Evolutionary conservation across 148 eudicot species (phyloP).

Genomic region (Simmondsia chinensis): DNA sequence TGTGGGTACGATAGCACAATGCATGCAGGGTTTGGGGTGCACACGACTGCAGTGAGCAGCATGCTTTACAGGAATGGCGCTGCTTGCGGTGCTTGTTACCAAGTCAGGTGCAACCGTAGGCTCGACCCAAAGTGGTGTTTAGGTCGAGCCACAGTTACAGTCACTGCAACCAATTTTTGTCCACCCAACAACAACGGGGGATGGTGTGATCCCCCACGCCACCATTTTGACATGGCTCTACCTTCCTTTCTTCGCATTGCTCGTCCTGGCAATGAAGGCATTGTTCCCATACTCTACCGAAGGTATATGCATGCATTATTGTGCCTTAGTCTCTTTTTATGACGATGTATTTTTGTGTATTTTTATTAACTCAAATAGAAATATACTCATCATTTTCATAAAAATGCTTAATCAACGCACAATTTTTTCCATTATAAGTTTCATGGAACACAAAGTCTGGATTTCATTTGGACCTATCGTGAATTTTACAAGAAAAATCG

Average conservation of each 20-base stretch:
- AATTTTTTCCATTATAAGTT: neutral
- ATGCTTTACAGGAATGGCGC: slow-evolving; percentile 45
- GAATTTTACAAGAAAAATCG: too few species aligned
- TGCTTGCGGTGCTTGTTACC: slow-evolving; percentile 80
- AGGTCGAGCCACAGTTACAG: slow-evolving; percentile 18
- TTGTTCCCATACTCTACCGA: slow-evolving; percentile 50
- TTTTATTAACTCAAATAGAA: too few species aligned
- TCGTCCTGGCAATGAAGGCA: slow-evolving; percentile 50
- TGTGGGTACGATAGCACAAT: slow-evolving; percentile 67
- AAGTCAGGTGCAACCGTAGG: slow-evolving; percentile 39
- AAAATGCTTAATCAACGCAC: neutral
- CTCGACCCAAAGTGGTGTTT: slow-evolving; percentile 60
- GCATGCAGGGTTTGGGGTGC: slow-evolving; percentile 62
- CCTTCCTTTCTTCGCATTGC: slow-evolving; percentile 64
- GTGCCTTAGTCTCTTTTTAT: too few species aligned
- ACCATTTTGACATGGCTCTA: slow-evolving; percentile 72
- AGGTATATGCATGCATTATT: too few species aligned
- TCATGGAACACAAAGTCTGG: neutral
- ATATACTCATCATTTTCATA: too few species aligned
- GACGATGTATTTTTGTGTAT: too few species aligned
- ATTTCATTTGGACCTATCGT: too few species aligned
- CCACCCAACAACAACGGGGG: slow-evolving; percentile 73
- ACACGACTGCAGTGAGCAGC: slow-evolving; percentile 59
- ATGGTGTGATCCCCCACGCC: slow-evolving; percentile 67
- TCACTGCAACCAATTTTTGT: slow-evolving; percentile 81